phyloP scores from a whole-genome alignment of 305 asterid genomes.

The Fraxinus latifolia region DNA sequence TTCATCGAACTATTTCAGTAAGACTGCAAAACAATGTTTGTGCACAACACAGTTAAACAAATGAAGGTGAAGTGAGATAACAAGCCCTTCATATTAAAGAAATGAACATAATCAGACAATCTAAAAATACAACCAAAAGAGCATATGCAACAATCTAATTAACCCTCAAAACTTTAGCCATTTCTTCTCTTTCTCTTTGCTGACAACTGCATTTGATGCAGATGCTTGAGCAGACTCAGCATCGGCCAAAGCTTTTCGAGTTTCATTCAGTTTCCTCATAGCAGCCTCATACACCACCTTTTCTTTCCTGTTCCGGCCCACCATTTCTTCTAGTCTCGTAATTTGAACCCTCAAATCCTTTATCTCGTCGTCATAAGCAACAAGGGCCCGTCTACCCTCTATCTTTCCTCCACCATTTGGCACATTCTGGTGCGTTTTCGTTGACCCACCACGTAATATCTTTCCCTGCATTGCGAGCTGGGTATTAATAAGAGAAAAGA shows the following conservation, averaged over 20 bases:
- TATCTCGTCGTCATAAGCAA: slow-evolving; percentile 74
- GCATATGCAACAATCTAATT: slow-evolving; percentile 20
- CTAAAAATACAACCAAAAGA: slow-evolving; percentile 7
- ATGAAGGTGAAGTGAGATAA: background rate
- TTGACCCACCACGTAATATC: slow-evolving; percentile 27
- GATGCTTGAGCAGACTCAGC: slow-evolving; percentile 80
- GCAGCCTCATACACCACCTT: slow-evolving; percentile 82
- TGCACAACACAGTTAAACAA: background rate
- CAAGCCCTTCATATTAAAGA: background rate
- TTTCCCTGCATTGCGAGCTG: slow-evolving; percentile 67
- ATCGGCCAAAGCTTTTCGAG: slow-evolving; percentile 66
- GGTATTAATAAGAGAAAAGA: slow-evolving; percentile 71
- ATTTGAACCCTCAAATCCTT: slow-evolving; percentile 59
- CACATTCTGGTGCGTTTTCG: slow-evolving; percentile 44
- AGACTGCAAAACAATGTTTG: background rate
- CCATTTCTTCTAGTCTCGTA: slow-evolving; percentile 81
- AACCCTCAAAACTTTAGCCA: slow-evolving; percentile 79
- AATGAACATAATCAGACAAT: background rate
- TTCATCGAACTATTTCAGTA: background rate
- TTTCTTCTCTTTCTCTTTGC: slow-evolving; percentile 81
- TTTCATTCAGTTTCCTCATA: slow-evolving; percentile 70
- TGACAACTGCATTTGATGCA: slow-evolving; percentile 67
- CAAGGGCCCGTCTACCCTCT: slow-evolving; percentile 59
- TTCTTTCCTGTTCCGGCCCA: slow-evolving; percentile 72
- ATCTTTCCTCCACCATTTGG: slow-evolving; percentile 46